These are phyloP conservation scores for Kokia cookei DNA, from an alignment of 441 rosid species.

Conservation along the genomic window DNA sequence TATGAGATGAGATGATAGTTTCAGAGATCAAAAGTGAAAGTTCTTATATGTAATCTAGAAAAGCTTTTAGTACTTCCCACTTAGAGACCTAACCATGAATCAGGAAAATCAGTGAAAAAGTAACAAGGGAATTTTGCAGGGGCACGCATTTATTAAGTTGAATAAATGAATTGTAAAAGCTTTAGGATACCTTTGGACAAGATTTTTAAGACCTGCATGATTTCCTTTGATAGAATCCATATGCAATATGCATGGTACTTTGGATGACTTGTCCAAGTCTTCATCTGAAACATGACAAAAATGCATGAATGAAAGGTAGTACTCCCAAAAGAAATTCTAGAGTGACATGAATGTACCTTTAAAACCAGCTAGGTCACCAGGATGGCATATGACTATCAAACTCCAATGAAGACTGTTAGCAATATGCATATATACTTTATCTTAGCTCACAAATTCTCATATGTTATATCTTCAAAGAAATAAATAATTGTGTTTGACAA, in stretches of 20 bases:
- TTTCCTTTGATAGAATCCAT: constrained; percentile 72
- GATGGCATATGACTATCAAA: constrained; percentile 68
- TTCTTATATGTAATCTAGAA: not conserved
- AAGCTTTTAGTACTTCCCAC: not conserved
- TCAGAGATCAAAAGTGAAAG: not conserved
- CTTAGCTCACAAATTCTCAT: constrained; percentile 19
- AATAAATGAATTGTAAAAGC: not conserved
- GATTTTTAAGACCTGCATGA: constrained; percentile 64
- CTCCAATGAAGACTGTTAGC: constrained; percentile 70
- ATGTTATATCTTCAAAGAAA: constrained; percentile 1
- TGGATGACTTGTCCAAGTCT: constrained; percentile 29
- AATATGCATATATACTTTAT: constrained; percentile 9
- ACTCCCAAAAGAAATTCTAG: constrained; percentile 1
- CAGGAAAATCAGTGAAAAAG: not conserved
- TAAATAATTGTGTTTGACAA: not conserved
- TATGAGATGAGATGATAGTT: not conserved
- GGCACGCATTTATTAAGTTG: not conserved
- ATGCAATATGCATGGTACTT: constrained; percentile 60
- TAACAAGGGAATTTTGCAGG: not conserved
- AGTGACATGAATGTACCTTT: constrained; percentile 33
- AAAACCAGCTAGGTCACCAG: constrained; percentile 51
- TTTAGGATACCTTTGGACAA: constrained; percentile 48
- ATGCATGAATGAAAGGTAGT: constrained; percentile 2
- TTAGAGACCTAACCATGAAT: constrained; percentile 1
- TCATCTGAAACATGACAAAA: constrained; percentile 33